These are phyloP conservation scores for Fusarium camptoceras DNA, from an alignment of 2,329 filamentous ascomycete genomes.

Conservation along the genomic window DNA sequence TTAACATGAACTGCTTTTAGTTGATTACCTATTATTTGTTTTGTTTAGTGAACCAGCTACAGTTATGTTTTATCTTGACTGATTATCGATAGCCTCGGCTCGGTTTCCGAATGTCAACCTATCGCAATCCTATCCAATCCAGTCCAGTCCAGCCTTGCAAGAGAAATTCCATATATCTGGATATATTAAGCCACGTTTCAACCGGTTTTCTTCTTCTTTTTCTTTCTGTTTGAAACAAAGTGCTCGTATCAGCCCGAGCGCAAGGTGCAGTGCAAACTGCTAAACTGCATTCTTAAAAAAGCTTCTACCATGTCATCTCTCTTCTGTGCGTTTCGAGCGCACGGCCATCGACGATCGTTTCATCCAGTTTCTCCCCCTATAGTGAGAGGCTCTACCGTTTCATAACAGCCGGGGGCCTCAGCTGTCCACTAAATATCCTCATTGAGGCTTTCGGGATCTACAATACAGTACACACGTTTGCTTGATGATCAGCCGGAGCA, in stretches of 20 bases:
- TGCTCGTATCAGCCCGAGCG: background rate
- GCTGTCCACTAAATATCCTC: background rate
- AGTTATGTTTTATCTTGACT: slow-evolving; percentile 4
- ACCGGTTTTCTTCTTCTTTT: background rate
- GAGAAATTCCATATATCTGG: background rate
- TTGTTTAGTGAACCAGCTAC: slow-evolving; percentile 1
- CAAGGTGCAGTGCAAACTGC: background rate
- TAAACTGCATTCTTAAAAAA: background rate
- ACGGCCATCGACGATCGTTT: slow-evolving; percentile 25
- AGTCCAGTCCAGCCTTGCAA: background rate
- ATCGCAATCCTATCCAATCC: background rate
- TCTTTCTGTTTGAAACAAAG: no score
- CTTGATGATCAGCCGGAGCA: slow-evolving; percentile 3
- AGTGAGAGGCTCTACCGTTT: slow-evolving; percentile 25
- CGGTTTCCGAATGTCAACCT: background rate
- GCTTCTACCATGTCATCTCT: background rate
- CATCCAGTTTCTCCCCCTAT: slow-evolving; percentile 8
- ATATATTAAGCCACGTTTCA: background rate
- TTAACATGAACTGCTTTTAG: background rate
- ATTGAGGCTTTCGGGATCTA: background rate
- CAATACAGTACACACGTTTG: background rate
- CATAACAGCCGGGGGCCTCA: slow-evolving; percentile 10
- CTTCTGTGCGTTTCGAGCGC: background rate
- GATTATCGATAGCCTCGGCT: slow-evolving; percentile 3
- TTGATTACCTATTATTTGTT: background rate